Evolutionary conservation across 2,329 filamentous ascomycete genomes (phyloP).

Genomic region (Apiospora saccharicola): DNA sequence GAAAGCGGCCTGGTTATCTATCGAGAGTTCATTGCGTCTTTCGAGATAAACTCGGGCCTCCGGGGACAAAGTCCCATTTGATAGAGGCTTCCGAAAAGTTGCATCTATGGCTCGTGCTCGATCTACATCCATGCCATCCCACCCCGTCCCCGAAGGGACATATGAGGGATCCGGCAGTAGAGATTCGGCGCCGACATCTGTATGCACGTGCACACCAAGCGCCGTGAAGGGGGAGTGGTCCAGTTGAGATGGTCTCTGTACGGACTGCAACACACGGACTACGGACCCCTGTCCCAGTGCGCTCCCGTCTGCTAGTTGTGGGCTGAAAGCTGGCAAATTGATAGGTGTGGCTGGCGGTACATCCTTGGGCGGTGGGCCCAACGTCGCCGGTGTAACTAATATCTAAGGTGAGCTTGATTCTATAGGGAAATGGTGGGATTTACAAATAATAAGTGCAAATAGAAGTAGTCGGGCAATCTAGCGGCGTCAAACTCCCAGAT

Average conservation of each 20-base stretch:
- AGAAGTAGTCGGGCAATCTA: not conserved
- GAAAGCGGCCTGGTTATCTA: constrained; percentile 65
- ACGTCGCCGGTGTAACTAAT: constrained; percentile 36
- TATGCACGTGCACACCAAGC: constrained; percentile 63
- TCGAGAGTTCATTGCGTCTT: constrained; percentile 63
- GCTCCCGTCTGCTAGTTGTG: constrained; percentile 33
- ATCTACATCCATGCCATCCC: constrained; percentile 58
- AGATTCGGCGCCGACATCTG: constrained; percentile 55
- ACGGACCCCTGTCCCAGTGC: constrained; percentile 47
- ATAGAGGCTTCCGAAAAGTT: constrained; percentile 56
- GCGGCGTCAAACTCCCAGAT: not conserved
- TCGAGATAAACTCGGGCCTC: constrained; percentile 66
- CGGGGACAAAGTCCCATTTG: constrained; percentile 62
- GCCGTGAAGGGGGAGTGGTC: constrained; percentile 60
- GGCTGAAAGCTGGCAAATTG: constrained; percentile 55
- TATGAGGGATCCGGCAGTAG: constrained; percentile 62
- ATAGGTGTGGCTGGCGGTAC: constrained; percentile 65
- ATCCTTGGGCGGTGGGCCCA: constrained; percentile 50
- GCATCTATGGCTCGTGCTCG: constrained; percentile 58
- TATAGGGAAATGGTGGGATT: not conserved
- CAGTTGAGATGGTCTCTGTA: constrained; percentile 61
- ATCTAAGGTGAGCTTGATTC: constrained; percentile 4
- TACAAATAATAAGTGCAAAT: not conserved
- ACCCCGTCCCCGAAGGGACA: constrained; percentile 61
- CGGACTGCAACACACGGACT: constrained; percentile 58